Conservation (phyloP, 495 filamentous ascomycete species). For the Staphylotrichum tortipilum region DNA sequence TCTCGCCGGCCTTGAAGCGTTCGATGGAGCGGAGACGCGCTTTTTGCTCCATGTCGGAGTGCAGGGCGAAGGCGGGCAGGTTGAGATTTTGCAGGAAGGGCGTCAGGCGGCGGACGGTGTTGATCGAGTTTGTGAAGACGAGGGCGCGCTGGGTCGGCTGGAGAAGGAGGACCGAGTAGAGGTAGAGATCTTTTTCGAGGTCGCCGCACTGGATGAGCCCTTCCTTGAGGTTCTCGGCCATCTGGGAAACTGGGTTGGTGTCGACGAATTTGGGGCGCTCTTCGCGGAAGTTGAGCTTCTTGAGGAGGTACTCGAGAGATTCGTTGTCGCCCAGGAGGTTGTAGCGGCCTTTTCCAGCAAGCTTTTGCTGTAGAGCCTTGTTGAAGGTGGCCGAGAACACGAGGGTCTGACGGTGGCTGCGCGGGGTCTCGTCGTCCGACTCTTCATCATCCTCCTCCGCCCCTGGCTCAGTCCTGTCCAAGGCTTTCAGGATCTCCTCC, state of each 20-base stretch:
- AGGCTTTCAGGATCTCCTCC: constrained; percentile 67
- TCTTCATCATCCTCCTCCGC: constrained; percentile 27
- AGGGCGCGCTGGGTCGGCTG: constrained; percentile 71
- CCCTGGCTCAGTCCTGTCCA: constrained; percentile 47
- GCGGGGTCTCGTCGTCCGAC: constrained; percentile 21
- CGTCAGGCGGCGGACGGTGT: constrained; percentile 76
- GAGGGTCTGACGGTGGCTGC: constrained; percentile 64
- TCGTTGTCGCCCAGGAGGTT: constrained; percentile 61
- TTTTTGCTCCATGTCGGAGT: constrained; percentile 94
- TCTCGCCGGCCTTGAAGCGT: constrained; percentile 60
- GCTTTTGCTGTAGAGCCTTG: constrained; percentile 77
- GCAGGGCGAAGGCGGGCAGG: constrained; percentile 67
- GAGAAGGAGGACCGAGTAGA: constrained; percentile 79
- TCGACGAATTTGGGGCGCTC: constrained; percentile 85
- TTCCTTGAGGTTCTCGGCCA: constrained; percentile 79
- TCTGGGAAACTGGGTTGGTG: constrained; percentile 75
- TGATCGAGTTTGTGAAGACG: constrained; percentile 93
- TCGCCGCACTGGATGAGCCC: constrained; percentile 85
- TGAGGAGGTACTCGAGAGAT: constrained; percentile 85
- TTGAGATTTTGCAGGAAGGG: constrained; percentile 78
- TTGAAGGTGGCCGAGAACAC: constrained; percentile 97
- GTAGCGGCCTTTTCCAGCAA: constrained; percentile 65
- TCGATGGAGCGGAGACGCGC: constrained; percentile 90
- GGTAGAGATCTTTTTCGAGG: constrained; percentile 93
- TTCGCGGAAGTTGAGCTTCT: constrained; percentile 79